These are phyloP conservation scores for Erythrophleum fordii DNA, from an alignment of 306 rosid species.

Conservation along the genomic window DNA sequence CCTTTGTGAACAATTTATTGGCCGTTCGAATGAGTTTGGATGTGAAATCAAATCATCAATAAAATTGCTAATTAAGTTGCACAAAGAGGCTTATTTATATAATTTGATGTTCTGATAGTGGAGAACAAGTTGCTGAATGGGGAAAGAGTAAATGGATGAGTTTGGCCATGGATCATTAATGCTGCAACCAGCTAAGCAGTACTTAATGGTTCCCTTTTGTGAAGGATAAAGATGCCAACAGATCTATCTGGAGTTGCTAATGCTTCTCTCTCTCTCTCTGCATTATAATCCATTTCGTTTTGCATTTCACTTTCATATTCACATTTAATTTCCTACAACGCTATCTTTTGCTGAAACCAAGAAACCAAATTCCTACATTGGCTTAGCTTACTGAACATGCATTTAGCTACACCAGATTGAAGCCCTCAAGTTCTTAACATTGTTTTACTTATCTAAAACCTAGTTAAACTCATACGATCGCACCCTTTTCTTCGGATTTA, in stretches of 20 bases:
- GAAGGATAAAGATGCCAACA: neutral
- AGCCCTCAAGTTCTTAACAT: neutral
- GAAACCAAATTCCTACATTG: neutral
- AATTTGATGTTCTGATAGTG: neutral
- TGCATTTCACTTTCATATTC: neutral
- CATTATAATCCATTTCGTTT: neutral
- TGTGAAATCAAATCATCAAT: neutral
- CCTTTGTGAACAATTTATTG: neutral
- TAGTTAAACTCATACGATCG: no score
- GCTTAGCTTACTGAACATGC: no score
- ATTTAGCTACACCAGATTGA: neutral
- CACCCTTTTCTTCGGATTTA: no score
- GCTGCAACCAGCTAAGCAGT: neutral
- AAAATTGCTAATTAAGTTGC: neutral
- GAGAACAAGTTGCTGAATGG: neutral
- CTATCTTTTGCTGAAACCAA: neutral
- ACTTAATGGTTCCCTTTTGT: neutral
- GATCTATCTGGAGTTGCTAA: neutral
- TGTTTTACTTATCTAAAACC: no score
- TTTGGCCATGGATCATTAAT: neutral
- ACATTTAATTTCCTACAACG: neutral
- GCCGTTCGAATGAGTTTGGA: neutral
- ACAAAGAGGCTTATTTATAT: neutral
- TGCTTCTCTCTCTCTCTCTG: neutral
- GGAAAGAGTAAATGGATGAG: neutral